Conservation (phyloP, 345 rosid genomes). For the Salix caprea region DNA sequence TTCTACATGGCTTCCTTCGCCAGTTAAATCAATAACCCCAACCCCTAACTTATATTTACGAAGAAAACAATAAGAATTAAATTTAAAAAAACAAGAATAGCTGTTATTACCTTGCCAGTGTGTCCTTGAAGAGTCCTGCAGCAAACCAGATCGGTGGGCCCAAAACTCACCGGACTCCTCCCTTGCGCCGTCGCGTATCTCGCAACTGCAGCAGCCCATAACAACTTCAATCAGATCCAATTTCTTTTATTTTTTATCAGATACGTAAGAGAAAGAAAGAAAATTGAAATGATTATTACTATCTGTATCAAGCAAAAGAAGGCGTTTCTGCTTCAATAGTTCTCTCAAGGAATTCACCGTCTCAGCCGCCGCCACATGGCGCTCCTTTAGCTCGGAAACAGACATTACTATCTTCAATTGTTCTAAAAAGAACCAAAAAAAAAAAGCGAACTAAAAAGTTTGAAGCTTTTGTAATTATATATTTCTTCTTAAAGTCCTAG, state of each 20-base stretch:
- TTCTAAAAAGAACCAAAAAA: background rate
- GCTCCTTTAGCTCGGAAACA: slow-evolving; percentile 82
- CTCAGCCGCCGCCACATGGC: slow-evolving; percentile 65
- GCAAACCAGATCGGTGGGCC: slow-evolving; percentile 89
- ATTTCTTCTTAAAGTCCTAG: background rate
- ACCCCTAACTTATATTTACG: background rate
- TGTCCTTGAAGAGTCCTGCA: slow-evolving; percentile 96
- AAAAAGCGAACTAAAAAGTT: background rate
- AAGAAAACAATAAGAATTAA: background rate
- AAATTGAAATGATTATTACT: slow-evolving; percentile 31
- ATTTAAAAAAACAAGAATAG: background rate
- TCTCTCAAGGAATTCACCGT: slow-evolving; percentile 64
- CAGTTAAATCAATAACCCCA: background rate
- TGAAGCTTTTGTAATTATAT: background rate
- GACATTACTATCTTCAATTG: slow-evolving; percentile 46
- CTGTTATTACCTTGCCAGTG: slow-evolving; percentile 70
- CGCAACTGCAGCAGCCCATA: slow-evolving; percentile 47
- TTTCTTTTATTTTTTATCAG: background rate
- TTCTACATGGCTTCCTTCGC: background rate
- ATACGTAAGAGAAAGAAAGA: slow-evolving; percentile 22
- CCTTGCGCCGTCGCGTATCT: slow-evolving; percentile 63
- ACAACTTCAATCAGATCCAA: slow-evolving; percentile 13
- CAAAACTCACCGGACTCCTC: slow-evolving; percentile 62
- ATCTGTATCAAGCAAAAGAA: slow-evolving; percentile 70
- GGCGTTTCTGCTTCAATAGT: slow-evolving; percentile 72